Conservation (phyloP, 345 rosid genomes). For the Pistacia integerrima region DNA sequence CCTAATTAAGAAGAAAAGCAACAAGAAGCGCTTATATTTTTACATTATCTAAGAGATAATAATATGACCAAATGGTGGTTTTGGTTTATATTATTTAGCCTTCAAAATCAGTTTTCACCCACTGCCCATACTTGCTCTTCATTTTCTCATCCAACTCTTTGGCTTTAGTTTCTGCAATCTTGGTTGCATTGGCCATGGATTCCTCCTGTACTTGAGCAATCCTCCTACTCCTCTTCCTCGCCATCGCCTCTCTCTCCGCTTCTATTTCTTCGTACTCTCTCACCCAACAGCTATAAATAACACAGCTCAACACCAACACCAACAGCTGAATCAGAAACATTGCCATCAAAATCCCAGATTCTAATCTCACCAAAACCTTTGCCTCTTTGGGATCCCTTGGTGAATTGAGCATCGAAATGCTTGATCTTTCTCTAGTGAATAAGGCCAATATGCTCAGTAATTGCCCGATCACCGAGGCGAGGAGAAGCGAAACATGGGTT, state of each 20-base stretch:
- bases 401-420: conserved; percentile 52
- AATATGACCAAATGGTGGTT: not conserved
- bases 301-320: conserved; percentile 52
- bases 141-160: conserved; percentile 49
- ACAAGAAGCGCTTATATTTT: not conserved
- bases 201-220: conserved; percentile 54
- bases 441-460: conserved; percentile 37
- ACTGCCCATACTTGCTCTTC: conserved; percentile 47
- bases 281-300: conserved; percentile 51
- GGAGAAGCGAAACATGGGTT: conserved; percentile 51
- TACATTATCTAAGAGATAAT: not conserved
- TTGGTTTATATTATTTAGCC: conserved; percentile 28
- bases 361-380: conserved; percentile 60
- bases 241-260: conserved; percentile 44
- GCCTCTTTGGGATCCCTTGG: conserved; percentile 55
- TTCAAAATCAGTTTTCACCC: conserved; percentile 59
- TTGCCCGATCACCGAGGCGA: conserved; percentile 51
- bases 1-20: conserved; percentile 21
- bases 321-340: conserved; percentile 47
- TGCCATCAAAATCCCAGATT: conserved; percentile 62
- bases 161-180: conserved; percentile 39
- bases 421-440: conserved; percentile 46
- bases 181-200: conserved; percentile 44
- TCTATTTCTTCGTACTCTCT: conserved; percentile 55
- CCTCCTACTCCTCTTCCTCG: conserved; percentile 46